phyloP scores from a whole-genome alignment of 2,329 filamentous ascomycete genomes.

The Cladobotryum protrusum region DNA sequence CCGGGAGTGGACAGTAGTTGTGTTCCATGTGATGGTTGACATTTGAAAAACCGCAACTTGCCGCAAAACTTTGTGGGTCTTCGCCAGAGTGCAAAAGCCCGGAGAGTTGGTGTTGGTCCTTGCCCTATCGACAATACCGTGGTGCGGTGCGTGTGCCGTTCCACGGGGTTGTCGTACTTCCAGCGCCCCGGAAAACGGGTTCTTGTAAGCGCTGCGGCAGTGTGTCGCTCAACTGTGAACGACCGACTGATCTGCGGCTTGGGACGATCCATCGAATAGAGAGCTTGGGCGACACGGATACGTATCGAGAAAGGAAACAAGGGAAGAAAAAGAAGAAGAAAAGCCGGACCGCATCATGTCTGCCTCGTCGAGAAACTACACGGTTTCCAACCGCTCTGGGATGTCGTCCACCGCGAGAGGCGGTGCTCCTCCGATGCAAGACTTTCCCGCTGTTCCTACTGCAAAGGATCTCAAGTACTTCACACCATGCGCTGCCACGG shows the following conservation, averaged over 20 bases:
- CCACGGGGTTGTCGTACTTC: conserved; percentile 24
- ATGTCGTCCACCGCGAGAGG: conserved; percentile 42
- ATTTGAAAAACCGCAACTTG: conserved; percentile 28
- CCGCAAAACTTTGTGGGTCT: conserved; percentile 21
- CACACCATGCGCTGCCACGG: conserved; percentile 84
- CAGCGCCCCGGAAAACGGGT: conserved; percentile 12
- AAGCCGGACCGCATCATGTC: conserved; percentile 39
- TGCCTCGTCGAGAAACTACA: conserved; percentile 52
- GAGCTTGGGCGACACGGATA: conserved; percentile 1
- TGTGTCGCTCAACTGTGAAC: background rate
- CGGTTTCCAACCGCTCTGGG: conserved; percentile 52
- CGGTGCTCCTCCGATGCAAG: conserved; percentile 34
- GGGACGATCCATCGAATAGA: background rate
- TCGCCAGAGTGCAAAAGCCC: conserved; percentile 19
- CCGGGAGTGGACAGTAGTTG: conserved; percentile 26
- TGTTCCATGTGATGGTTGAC: conserved; percentile 33
- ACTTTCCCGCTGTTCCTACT: conserved; percentile 46
- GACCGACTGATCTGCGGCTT: conserved; percentile 1
- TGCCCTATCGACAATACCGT: conserved; percentile 26
- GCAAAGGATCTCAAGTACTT: conserved; percentile 53
- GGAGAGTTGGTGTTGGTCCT: conserved; percentile 24
- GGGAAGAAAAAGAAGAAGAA: too few species aligned
- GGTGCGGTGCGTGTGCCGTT: conserved; percentile 36
- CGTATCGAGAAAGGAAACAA: conserved; percentile 19
- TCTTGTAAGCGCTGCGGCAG: background rate